Conservation (phyloP, 192 early-diverging fungal species). For the Coemansia guatemalensis region DNA sequence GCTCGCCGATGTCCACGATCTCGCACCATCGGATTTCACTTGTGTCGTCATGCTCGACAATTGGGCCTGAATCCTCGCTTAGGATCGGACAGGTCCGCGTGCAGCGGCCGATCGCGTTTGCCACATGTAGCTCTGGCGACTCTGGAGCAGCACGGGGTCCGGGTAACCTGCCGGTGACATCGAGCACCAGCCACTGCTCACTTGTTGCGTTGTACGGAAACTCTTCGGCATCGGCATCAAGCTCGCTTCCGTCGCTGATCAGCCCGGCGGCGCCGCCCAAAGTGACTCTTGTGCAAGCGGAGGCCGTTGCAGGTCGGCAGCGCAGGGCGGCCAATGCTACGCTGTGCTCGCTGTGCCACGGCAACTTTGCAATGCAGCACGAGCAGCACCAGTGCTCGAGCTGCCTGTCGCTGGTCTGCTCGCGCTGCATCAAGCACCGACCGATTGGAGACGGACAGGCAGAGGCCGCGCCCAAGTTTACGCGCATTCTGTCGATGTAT, state of each 20-base stretch:
- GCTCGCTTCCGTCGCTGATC: slow-evolving; percentile 28
- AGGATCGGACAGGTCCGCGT: slow-evolving; percentile 4
- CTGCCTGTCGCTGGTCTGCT: slow-evolving; percentile 41
- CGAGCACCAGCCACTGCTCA: slow-evolving; percentile 28
- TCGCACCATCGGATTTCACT: slow-evolving; percentile 44
- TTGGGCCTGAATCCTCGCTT: slow-evolving; percentile 30
- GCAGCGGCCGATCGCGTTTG: slow-evolving; percentile 24
- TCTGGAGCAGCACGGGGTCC: not conserved
- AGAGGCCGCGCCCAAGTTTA: slow-evolving; percentile 8
- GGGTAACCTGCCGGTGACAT: not conserved
- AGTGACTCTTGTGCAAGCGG: slow-evolving; percentile 42
- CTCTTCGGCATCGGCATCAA: slow-evolving; percentile 3
- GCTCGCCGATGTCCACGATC: slow-evolving; percentile 33
- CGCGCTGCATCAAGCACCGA: slow-evolving; percentile 28
- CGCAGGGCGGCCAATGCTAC: slow-evolving; percentile 15
- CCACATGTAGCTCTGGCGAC: not conserved
- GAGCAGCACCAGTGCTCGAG: slow-evolving; percentile 47
- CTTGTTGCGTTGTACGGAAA: slow-evolving; percentile 30
- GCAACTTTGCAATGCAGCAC: slow-evolving; percentile 32
- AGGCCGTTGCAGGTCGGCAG: slow-evolving; percentile 26
- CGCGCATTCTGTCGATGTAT: slow-evolving; percentile 47
- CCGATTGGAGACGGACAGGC: not conserved
- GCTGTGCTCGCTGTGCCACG: slow-evolving; percentile 47
- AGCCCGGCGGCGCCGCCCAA: slow-evolving; percentile 43
- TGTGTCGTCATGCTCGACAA: slow-evolving; percentile 49